Evolutionary conservation across 768 basidiomycete species (phyloP), one percentile per base, ranked within the genome.

Genomic region (Amanita rubescens): DNA sequence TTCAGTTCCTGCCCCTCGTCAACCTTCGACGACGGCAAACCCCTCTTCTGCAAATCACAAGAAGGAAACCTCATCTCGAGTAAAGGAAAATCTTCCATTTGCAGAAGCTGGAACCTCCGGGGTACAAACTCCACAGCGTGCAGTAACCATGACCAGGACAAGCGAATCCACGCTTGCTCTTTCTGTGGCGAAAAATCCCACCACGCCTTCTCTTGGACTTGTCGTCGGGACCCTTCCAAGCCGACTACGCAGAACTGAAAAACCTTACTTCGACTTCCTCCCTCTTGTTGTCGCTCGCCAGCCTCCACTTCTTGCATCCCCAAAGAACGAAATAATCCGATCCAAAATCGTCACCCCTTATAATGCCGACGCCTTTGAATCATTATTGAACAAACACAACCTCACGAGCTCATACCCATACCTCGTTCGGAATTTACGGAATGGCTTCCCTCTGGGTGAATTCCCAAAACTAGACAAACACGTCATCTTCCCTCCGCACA

Each of bases 371-470:
- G 57, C 59, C 6, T 62, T 66, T 32, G 22, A 53, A 1, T 32
- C 10, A 20, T 17, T 59, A 4, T 42, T 63, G 1, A 12, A 10
- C 2, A 54, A 52, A 34, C 57, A 58, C 33, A 19, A 49, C 12
- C 43, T 63, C 1, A 12, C 30, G 0, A 11, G 22, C 10, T 22
- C 32, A 1, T 62, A 65, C 42, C 61, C 66, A 1, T n/a, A 47
- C 20, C 56, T 69, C 0, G 32, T 59, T 2, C 10, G 25, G 1
- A 63, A 65, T 17, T 45, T 67, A 3, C 11, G 11, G 0, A 10
- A 55, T 22, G 62, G 66, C 12, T 66, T 67, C 42, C 64, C 62
- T 5, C 56, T 68, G n/a, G 65, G 63, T 11, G 32, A 57, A 1
- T 57, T 68, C 9, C 67, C 65, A 0, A 0, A 8, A 0, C 57